These are phyloP conservation scores for Globisporangium canariense DNA, from an alignment of 352 stramenopile genomes.

Conservation along the genomic window DNA sequence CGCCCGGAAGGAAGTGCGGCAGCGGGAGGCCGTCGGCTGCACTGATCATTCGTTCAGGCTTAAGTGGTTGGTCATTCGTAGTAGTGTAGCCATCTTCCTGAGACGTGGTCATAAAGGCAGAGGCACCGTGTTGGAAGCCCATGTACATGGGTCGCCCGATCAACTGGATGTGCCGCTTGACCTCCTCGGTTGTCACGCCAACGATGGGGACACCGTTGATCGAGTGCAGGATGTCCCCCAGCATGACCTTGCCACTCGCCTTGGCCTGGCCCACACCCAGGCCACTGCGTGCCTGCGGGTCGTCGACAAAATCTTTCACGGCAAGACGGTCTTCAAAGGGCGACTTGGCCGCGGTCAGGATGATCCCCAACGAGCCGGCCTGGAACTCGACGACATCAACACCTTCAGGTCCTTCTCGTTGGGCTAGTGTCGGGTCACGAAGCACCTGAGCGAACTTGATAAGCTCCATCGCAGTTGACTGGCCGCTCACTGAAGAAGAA, in stretches of 20 bases:
- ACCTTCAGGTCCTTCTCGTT: constrained; percentile 20
- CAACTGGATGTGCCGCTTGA: constrained; percentile 74
- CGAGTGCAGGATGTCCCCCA: constrained; percentile 72
- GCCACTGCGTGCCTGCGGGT: constrained; percentile 25
- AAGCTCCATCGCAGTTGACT: constrained; percentile 26
- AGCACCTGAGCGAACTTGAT: constrained; percentile 53
- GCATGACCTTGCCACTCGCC: constrained; percentile 48
- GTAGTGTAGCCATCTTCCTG: constrained; percentile 10
- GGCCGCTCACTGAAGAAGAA: constrained; percentile 15
- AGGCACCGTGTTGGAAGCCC: constrained; percentile 42
- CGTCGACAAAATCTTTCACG: constrained; percentile 70
- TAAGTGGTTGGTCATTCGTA: constrained; percentile 10
- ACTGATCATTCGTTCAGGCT: not conserved
- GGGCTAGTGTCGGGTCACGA: constrained; percentile 53
- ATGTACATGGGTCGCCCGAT: constrained; percentile 67
- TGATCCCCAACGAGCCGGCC: constrained; percentile 59
- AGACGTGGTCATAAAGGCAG: constrained; percentile 19
- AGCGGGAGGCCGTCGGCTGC: constrained; percentile 6
- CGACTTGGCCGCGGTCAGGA: constrained; percentile 47
- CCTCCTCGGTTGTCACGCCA: constrained; percentile 70
- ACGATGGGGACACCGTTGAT: constrained; percentile 80
- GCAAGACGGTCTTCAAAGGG: constrained; percentile 55
- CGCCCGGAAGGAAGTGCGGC: constrained; percentile 56
- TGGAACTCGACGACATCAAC: constrained; percentile 67
- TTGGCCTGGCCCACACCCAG: constrained; percentile 48